phyloP scores from a whole-genome alignment of 345 rosid species.

The Rhodomyrtus tomentosa region DNA sequence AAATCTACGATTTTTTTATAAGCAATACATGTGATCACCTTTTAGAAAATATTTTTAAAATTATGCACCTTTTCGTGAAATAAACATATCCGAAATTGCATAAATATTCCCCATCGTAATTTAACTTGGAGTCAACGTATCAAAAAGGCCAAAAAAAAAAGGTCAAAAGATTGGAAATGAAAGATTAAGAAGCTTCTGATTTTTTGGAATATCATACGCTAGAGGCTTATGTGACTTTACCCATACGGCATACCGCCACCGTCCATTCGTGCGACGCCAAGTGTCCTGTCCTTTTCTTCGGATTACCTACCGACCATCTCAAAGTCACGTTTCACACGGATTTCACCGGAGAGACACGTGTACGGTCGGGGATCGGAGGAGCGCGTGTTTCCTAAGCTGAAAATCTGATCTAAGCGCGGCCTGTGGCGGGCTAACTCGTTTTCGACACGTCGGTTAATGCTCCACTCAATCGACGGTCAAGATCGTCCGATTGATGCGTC shows the following conservation, averaged over 20 bases:
- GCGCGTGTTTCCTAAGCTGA: neutral
- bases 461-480: neutral
- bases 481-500: neutral
- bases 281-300: neutral
- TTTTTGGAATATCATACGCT: neutral
- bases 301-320: neutral
- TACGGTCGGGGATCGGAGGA: neutral
- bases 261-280: neutral
- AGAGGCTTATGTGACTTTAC: neutral
- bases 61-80: no score
- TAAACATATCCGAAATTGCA: no score
- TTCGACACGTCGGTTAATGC: neutral
- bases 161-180: neutral
- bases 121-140: neutral
- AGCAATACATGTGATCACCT: no score
- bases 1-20: no score
- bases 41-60: neutral
- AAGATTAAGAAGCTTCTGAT: neutral
- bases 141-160: neutral
- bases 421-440: neutral
- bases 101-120: neutral
- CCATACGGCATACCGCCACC: neutral
- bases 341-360: neutral
- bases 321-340: neutral
- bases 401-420: neutral